Conservation (phyloP, 2,329 filamentous ascomycete species). For the Fusarium neocosmosporiellum region DNA sequence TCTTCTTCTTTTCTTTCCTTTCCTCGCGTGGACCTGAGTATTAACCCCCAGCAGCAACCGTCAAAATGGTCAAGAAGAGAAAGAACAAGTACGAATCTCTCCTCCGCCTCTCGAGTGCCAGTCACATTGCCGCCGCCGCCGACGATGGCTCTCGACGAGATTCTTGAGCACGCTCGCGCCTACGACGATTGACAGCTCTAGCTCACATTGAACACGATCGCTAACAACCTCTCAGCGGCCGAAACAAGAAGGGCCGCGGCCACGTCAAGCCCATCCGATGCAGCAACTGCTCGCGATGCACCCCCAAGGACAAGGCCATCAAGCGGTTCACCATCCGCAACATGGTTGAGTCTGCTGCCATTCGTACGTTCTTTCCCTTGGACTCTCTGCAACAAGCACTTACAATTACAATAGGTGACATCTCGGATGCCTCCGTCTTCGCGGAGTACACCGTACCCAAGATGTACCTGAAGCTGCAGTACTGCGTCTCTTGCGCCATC, state of each 20-base stretch:
- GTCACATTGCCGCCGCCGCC: constrained; percentile 20
- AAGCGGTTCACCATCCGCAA: constrained; percentile 99
- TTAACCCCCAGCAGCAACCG: constrained; percentile 60
- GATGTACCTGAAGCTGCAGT: constrained; percentile 99
- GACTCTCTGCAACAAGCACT: constrained; percentile 18
- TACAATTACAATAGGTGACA: constrained; percentile 80
- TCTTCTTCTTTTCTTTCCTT: constrained; percentile 37
- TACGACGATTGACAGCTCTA: constrained; percentile 20
- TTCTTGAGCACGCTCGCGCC: constrained; percentile 16
- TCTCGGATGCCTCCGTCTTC: constrained; percentile 99
- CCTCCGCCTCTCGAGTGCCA: constrained; percentile 31
- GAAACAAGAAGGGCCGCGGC: constrained; percentile 99
- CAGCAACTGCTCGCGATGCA: constrained; percentile 82
- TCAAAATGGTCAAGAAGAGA: constrained; percentile 79
- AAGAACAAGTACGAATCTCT: constrained; percentile 69
- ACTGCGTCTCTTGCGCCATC: constrained; percentile 99
- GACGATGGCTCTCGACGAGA: constrained; percentile 30
- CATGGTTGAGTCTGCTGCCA: constrained; percentile 99
- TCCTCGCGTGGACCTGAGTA: constrained; percentile 48
- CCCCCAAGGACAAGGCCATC: constrained; percentile 99
- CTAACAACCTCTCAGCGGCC: constrained; percentile 72
- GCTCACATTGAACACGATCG: not conserved
- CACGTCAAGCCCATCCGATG: constrained; percentile 98
- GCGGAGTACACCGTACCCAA: constrained; percentile 99
- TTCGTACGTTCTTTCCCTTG: constrained; percentile 81